A percentile compares a stretch with the other conserved stretches of the same genome.
Conservation (phyloP, 176 grass and related monocot species). For the Rhynchospora pubera region DNA sequence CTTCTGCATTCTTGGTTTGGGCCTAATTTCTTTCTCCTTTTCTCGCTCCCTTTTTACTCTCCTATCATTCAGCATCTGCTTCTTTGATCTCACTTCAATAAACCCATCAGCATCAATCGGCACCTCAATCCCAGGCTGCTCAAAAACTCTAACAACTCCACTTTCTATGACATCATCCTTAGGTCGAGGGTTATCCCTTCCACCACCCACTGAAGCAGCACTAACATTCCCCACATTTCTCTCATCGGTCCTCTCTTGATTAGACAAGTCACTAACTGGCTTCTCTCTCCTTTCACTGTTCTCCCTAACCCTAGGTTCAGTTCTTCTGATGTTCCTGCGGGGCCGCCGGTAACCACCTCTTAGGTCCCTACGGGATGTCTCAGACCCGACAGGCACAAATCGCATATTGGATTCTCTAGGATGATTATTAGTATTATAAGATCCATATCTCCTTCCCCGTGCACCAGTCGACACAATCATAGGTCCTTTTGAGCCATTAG, state of each 20-base stretch:
- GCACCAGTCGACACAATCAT: conserved; percentile 36
- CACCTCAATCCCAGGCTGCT: conserved; percentile 77
- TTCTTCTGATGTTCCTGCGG: conserved; percentile 57
- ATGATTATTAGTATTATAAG: conserved; percentile 27
- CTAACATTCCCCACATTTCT: conserved; percentile 38
- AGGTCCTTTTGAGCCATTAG: conserved; percentile 32
- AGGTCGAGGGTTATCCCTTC: not conserved
- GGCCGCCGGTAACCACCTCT: conserved; percentile 56
- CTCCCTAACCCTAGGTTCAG: conserved; percentile 71
- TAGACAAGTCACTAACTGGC: conserved; percentile 27
- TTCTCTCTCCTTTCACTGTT: conserved; percentile 52
- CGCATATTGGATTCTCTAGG: conserved; percentile 40
- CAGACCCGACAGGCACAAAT: conserved; percentile 33
- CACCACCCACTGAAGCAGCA: conserved; percentile 10
- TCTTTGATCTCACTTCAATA: conserved; percentile 98
- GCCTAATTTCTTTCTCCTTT: conserved; percentile 94
- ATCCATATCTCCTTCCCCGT: conserved; percentile 62
- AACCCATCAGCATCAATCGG: conserved; percentile 97
- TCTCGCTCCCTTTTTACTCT: conserved; percentile 92
- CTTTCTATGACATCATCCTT: conserved; percentile 50
- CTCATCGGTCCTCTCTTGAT: conserved; percentile 43
- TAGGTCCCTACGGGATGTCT: conserved; percentile 50
- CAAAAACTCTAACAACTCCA: conserved; percentile 65
- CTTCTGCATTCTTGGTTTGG: conserved; percentile 71
- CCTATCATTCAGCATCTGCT: conserved; percentile 86